Evolutionary conservation across 2,329 filamentous ascomycete species (phyloP).

Genomic region (Epichloe elymi): DNA sequence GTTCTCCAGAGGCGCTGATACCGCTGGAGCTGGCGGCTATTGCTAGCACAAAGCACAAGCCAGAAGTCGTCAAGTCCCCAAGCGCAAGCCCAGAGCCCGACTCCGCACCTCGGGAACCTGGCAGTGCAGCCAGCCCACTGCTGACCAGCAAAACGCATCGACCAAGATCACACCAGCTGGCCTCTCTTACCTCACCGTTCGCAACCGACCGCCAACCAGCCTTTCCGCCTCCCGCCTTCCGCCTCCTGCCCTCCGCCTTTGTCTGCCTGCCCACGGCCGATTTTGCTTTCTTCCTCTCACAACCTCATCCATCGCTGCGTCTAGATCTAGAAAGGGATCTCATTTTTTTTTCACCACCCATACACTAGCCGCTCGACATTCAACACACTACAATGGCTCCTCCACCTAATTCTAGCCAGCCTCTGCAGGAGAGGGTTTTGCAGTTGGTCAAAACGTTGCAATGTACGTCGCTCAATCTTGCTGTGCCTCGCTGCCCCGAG

Average conservation of each 20-base stretch:
- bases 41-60: no score
- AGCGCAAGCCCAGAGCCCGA: background rate
- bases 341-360: background rate
- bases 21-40: no score
- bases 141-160: background rate
- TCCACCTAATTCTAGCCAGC: conserved; percentile 55
- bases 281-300: background rate
- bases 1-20: no score
- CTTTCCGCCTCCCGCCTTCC: background rate
- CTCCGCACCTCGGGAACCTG: background rate
- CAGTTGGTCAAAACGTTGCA: conserved; percentile 80
- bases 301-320: background rate
- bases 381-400: conserved; percentile 31
- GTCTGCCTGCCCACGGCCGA: background rate
- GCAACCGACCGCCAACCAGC: background rate
- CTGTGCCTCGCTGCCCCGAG: background rate
- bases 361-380: background rate
- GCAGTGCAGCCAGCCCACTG: background rate
- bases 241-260: background rate
- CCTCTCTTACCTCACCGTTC: conserved; percentile 3
- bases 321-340: background rate
- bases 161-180: background rate
- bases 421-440: conserved; percentile 62
- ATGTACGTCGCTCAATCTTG: conserved; percentile 45
- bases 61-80: no score